These are phyloP conservation scores for Pseudozyma hubeiensis DNA, from an alignment of 1,284 basidiomycete genomes.

Conservation along the genomic window DNA sequence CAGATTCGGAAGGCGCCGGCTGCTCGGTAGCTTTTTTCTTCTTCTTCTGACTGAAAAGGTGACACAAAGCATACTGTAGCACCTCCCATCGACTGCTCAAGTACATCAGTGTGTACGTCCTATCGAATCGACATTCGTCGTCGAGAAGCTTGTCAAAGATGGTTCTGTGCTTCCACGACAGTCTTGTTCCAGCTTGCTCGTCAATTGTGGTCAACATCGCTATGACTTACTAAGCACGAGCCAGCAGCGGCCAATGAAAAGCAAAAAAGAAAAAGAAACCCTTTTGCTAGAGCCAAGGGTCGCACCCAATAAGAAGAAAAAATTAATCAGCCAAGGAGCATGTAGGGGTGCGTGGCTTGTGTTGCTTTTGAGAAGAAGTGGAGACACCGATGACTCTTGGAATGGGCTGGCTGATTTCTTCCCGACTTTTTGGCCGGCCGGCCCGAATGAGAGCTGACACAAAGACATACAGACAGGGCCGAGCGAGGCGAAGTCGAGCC, in stretches of 20 bases:
- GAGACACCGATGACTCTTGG: no score
- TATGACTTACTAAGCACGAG: conserved; percentile 13
- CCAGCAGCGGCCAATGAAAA: neutral
- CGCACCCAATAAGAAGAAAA: no score
- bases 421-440: neutral
- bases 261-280: conserved; percentile 2
- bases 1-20: conserved; percentile 29
- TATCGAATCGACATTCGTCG: no score
- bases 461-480: neutral
- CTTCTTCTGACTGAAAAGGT: neutral
- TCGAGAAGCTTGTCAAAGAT: neutral
- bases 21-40: neutral
- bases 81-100: no score
- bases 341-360: no score
- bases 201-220: neutral
- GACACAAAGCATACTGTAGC: no score
- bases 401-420: no score
- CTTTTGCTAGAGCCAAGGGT: no score
- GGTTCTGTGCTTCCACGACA: neutral
- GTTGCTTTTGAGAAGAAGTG: no score
- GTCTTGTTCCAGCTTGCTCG: neutral
- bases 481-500: neutral
- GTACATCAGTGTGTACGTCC: no score
- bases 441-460: neutral
- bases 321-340: no score